These are phyloP conservation scores for Aspergillus felis DNA, from an alignment of 2,329 filamentous ascomycete species.

Conservation along the genomic window DNA sequence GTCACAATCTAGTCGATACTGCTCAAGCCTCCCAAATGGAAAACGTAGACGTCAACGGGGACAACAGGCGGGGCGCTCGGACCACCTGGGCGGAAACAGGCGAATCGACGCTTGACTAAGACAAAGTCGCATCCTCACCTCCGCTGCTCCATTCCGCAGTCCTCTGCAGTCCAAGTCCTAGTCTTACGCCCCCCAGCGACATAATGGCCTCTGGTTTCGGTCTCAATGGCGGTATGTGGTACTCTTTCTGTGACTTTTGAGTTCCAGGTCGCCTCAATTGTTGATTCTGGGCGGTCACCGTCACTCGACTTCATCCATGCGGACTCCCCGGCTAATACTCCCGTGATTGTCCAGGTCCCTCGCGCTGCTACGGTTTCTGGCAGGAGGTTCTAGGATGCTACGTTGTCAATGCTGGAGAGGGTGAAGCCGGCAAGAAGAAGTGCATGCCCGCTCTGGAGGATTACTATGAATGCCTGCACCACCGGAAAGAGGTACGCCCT, in stretches of 20 bases:
- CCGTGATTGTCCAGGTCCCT: constrained; percentile 49
- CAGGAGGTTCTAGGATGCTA: constrained; percentile 99
- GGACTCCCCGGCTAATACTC: constrained; percentile 20
- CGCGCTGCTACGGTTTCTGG: constrained; percentile 98
- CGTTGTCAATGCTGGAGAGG: constrained; percentile 81
- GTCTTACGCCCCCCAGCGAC: constrained; percentile 14
- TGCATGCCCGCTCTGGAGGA: constrained; percentile 84
- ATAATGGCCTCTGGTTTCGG: constrained; percentile 51
- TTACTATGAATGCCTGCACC: constrained; percentile 98
- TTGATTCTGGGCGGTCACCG: constrained; percentile 12
- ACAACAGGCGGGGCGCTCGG: constrained; percentile 23
- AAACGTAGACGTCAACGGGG: constrained; percentile 21
- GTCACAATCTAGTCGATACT: constrained; percentile 1
- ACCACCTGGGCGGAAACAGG: constrained; percentile 23
- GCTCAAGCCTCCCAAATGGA: constrained; percentile 8
- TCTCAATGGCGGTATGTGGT: constrained; percentile 51
- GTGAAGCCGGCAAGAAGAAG: constrained; percentile 81
- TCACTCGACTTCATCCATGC: constrained; percentile 1
- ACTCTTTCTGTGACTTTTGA: neutral
- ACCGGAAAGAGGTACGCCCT: constrained; percentile 87
- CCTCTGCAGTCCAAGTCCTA: constrained; percentile 18
- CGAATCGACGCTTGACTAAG: constrained; percentile 15
- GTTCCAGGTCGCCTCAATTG: constrained; percentile 4
- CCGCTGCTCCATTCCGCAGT: constrained; percentile 21
- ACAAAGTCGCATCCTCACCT: constrained; percentile 28